Evolutionary conservation across 225 moss, liverwort and hornwort genomes (phyloP).

Genomic region (Pseudoscleropodium purum): DNA sequence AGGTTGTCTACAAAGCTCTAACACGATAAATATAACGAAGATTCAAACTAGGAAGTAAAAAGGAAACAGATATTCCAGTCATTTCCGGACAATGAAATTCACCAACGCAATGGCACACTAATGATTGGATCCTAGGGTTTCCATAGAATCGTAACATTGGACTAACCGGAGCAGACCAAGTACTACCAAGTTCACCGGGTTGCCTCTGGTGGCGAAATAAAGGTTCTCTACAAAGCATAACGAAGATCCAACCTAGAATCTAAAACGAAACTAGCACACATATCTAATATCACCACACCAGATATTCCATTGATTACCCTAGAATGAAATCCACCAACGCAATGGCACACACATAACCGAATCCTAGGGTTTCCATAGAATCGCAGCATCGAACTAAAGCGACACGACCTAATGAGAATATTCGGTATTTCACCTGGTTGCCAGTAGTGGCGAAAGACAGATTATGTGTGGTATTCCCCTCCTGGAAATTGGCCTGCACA

Average conservation of each 20-base stretch:
- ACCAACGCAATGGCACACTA: neutral
- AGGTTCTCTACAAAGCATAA: neutral
- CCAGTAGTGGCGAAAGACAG: constrained; percentile 55
- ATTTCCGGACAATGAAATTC: neutral
- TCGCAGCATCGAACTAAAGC: neutral
- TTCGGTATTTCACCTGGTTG: constrained; percentile 19
- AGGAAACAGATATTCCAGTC: neutral
- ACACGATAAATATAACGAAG: neutral
- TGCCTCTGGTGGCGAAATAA: neutral
- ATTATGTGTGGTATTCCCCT: constrained; percentile 38
- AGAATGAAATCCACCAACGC: neutral
- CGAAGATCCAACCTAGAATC: neutral
- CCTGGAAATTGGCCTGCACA: constrained; percentile 41
- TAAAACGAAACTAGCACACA: neutral
- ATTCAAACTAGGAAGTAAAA: neutral
- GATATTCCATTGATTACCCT: neutral
- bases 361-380: neutral
- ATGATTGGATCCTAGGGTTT: neutral
- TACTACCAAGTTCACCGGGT: neutral
- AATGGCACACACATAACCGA: neutral
- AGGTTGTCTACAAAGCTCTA: neutral
- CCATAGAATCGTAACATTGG: neutral
- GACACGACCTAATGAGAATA: neutral
- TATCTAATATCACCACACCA: neutral
- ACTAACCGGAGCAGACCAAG: neutral